Base-by-base conservation (phyloP, 331 rosid genomes). In the Dryas integrifolia region DNA sequence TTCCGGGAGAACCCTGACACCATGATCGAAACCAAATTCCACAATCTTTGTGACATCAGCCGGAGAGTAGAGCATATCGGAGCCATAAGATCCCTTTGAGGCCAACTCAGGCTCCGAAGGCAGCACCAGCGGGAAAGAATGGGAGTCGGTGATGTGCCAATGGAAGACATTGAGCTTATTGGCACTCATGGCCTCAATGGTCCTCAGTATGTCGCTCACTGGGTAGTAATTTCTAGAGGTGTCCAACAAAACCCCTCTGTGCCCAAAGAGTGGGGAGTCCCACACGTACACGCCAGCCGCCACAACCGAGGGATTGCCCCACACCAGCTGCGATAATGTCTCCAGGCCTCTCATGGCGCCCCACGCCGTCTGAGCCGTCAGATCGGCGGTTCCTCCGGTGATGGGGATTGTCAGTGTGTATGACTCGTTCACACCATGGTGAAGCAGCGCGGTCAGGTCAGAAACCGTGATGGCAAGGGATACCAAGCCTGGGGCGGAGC, bases 101-200 rank as follows among this genome's bases (percentile, higher is more conserved):
- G 95, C 92, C 79, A 93, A 76, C 7, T 53, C 68, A 40, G 97
- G 96, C 67, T 93, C 98, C 4, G 91, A 93, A 9, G 88, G 89
- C 35, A 91, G 40, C 46, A 91, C 72, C 64, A 90, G 49, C 0
- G 97, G 98, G 57, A 93, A 93, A n/a, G 98, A 93, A 0, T 91
- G 97, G 0, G 98, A 91, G 44, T 93, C 98, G 0, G 97, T 87
- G 9, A 91, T 59, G 63, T 93, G 98, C 98, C 94, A 93, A 45
- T 93, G 97, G 40, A 93, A 88, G 56, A 91, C 96, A 45, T 93
- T 91, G 46, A 93, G 72, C 82, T 91, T 93, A 66, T 93, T 93
- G 85, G 81, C 85, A 59, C 92, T 79, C 96, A 93, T 85, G 62
- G 88, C 89, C 24, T 70, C 65, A 4, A 91, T 79, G 0, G 89